Conservation (phyloP, 306 rosid genomes). For the Quercus glauca region DNA sequence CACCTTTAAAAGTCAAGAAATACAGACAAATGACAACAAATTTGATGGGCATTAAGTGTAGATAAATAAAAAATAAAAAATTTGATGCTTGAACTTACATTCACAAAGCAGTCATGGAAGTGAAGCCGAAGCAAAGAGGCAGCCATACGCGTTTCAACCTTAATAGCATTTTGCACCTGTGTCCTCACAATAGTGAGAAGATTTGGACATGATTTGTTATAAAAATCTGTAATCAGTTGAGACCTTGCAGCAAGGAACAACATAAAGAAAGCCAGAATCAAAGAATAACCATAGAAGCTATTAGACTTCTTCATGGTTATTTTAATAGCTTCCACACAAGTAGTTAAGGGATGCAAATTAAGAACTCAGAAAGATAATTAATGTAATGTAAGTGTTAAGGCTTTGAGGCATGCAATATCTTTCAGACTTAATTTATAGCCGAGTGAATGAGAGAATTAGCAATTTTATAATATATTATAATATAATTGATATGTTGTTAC, state of each 20-base stretch:
- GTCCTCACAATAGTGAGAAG: constrained; percentile 53
- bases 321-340: not conserved
- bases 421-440: not conserved
- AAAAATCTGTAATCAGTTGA: constrained; percentile 64
- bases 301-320: constrained; percentile 30
- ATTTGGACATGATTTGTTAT: constrained; percentile 57
- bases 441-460: not conserved
- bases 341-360: not conserved
- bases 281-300: constrained; percentile 12
- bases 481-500: not conserved
- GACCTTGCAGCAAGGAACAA: constrained; percentile 43
- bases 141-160: constrained; percentile 72
- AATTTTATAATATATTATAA: not conserved
- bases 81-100: constrained; percentile 36
- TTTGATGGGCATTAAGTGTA: not conserved
- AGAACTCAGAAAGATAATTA: not conserved
- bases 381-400: not conserved
- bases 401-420: not conserved
- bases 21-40: no score
- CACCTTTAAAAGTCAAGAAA: no score
- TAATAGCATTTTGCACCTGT: constrained; percentile 56
- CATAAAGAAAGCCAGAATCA: constrained; percentile 32
- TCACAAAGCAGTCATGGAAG: constrained; percentile 94
- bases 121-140: constrained; percentile 91
- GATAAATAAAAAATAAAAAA: not conserved